Percentiles rank a stretch among this genome's conserved stretches.
These are phyloP conservation scores for Neofusicoccum ribis DNA, from an alignment of 2,329 filamentous ascomycete species.

Conservation along the genomic window DNA sequence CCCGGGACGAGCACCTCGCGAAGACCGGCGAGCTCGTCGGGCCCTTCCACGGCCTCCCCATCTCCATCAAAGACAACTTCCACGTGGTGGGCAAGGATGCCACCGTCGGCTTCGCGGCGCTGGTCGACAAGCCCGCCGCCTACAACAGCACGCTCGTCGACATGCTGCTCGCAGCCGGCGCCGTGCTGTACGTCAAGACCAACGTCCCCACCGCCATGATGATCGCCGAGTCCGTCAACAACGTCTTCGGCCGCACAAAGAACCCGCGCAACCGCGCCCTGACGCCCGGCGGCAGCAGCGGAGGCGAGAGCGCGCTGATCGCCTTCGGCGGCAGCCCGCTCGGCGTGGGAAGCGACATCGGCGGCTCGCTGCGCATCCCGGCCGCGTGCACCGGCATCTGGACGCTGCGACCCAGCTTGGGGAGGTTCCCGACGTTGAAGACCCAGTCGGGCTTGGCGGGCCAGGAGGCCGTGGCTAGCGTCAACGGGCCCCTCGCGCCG, in stretches of 20 bases:
- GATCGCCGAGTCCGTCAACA: constrained; percentile 68
- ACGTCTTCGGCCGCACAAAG: constrained; percentile 62
- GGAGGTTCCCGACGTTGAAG: constrained; percentile 59
- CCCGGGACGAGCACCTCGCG: constrained; percentile 54
- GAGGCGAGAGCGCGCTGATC: constrained; percentile 67
- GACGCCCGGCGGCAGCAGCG: constrained; percentile 66
- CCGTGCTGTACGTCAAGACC: constrained; percentile 69
- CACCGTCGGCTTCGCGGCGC: constrained; percentile 64
- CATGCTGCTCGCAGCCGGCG: constrained; percentile 60
- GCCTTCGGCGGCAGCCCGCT: constrained; percentile 59
- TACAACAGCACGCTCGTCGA: constrained; percentile 59
- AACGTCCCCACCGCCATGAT: constrained; percentile 71
- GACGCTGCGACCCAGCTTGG: constrained; percentile 57
- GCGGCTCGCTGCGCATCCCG: constrained; percentile 57
- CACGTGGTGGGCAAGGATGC: constrained; percentile 61
- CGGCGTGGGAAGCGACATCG: constrained; percentile 66
- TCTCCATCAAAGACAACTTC: constrained; percentile 72
- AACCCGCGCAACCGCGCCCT: constrained; percentile 62
- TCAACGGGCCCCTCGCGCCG: constrained; percentile 64
- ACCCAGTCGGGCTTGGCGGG: constrained; percentile 61
- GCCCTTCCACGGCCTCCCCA: constrained; percentile 66
- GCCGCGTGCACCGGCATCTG: constrained; percentile 61
- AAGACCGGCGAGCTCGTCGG: constrained; percentile 53
- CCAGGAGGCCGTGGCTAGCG: constrained; percentile 64
- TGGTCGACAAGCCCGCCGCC: constrained; percentile 60